Conservation (phyloP, 1,139 yeast genomes). For the Saccharomyces hybrid region DNA sequence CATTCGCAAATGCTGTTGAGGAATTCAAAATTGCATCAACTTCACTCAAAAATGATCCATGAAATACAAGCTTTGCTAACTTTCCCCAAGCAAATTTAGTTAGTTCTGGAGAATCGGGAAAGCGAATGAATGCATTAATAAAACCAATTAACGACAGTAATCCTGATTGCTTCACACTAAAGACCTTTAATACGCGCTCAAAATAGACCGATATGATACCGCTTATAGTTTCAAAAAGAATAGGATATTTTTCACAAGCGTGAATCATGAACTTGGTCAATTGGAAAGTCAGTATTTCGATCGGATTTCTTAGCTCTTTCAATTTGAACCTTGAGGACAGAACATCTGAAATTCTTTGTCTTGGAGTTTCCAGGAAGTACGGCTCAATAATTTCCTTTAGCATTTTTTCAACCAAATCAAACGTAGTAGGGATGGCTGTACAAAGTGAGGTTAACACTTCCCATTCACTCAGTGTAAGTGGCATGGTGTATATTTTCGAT, state of each 20-base stretch:
- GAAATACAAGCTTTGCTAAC: slow-evolving; percentile 15
- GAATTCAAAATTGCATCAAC: slow-evolving; percentile 18
- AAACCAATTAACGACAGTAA: slow-evolving; percentile 30
- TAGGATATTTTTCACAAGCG: slow-evolving; percentile 31
- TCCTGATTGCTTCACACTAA: slow-evolving; percentile 19
- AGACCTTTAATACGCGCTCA: slow-evolving; percentile 15
- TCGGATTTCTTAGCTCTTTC: slow-evolving; percentile 41
- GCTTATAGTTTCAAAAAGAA: slow-evolving; percentile 9
- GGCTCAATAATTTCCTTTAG: slow-evolving; percentile 44
- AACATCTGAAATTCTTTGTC: slow-evolving; percentile 45
- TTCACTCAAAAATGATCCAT: slow-evolving; percentile 17
- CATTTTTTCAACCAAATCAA: slow-evolving; percentile 45
- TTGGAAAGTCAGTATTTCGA: slow-evolving; percentile 35
- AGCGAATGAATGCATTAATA: slow-evolving; percentile 23
- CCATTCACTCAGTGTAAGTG: slow-evolving; percentile 51
- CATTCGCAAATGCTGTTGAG: slow-evolving; percentile 23
- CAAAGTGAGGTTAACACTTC: slow-evolving; percentile 67
- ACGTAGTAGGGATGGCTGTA: slow-evolving; percentile 37
- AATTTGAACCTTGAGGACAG: slow-evolving; percentile 38
- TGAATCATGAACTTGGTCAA: slow-evolving; percentile 31
- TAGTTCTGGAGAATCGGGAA: slow-evolving; percentile 15
- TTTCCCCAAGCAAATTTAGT: slow-evolving; percentile 18
- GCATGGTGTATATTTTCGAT: slow-evolving; percentile 32
- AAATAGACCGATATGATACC: neutral
- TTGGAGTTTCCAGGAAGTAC: slow-evolving; percentile 54